phyloP scores from a whole-genome alignment of 2,329 filamentous ascomycete species.

The Zymoseptoria ardabiliae region DNA sequence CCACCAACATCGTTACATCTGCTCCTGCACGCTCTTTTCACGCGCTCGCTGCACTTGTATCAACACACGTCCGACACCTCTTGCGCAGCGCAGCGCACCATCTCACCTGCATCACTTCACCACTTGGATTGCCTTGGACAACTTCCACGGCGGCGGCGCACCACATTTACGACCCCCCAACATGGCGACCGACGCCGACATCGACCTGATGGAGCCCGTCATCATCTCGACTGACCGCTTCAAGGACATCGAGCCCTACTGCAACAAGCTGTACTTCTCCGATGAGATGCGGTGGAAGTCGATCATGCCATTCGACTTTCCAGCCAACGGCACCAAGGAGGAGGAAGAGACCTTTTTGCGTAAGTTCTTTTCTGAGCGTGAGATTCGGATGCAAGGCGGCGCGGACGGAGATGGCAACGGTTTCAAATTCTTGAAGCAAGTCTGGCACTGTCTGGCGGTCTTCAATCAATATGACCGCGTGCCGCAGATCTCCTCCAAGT shows the following conservation, averaged over 20 bases:
- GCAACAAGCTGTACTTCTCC: conserved; percentile 18
- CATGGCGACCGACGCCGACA: conserved; percentile 11
- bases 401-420: conserved; percentile 14
- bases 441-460: conserved; percentile 25
- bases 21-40: background rate
- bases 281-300: conserved; percentile 21
- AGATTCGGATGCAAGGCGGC: conserved; percentile 25
- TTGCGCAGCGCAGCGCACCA: background rate
- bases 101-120: background rate
- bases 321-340: conserved; percentile 19
- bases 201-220: conserved; percentile 10
- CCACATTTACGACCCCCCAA: background rate
- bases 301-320: conserved; percentile 29
- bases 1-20: background rate
- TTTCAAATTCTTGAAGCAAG: conserved; percentile 31
- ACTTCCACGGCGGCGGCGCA: background rate
- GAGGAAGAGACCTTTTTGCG: conserved; percentile 28
- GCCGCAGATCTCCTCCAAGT: conserved; percentile 19
- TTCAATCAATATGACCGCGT: conserved; percentile 25
- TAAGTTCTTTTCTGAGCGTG: conserved; percentile 20
- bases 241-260: conserved; percentile 26
- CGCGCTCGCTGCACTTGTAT: background rate
- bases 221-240: conserved; percentile 27
- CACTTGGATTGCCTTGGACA: background rate
- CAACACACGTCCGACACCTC: background rate